A percentile compares a stretch with the other conserved stretches of the same genome.
Conservation (phyloP, 2,329 filamentous ascomycete genomes). For the Raffaelea arxii region DNA sequence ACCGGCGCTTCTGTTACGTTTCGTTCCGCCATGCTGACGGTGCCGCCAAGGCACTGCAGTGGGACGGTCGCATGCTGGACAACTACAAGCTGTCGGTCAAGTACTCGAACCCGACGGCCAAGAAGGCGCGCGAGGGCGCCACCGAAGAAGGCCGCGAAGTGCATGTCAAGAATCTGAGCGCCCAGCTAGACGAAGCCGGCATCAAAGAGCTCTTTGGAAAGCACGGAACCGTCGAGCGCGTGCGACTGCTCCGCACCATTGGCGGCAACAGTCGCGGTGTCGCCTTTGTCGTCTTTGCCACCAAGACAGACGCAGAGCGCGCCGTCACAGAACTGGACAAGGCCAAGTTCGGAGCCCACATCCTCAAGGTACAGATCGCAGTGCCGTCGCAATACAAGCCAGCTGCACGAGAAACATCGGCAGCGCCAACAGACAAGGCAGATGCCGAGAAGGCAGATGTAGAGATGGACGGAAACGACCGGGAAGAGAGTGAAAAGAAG, state of each 20-base stretch:
- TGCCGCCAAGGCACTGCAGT: slow-evolving; percentile 59
- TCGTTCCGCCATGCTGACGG: slow-evolving; percentile 67
- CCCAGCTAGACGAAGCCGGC: slow-evolving; percentile 54
- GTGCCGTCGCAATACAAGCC: slow-evolving; percentile 47
- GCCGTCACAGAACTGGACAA: slow-evolving; percentile 61
- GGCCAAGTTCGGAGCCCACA: slow-evolving; percentile 56
- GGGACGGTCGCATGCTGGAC: slow-evolving; percentile 63
- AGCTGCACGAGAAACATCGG: slow-evolving; percentile 31
- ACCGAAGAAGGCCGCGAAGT: slow-evolving; percentile 82
- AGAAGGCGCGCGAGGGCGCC: slow-evolving; percentile 70
- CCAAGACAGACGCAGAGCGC: slow-evolving; percentile 56
- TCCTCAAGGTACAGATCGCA: slow-evolving; percentile 56
- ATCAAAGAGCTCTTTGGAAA: slow-evolving; percentile 61
- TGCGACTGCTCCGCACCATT: slow-evolving; percentile 60
- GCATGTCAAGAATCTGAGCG: slow-evolving; percentile 62
- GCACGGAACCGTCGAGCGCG: slow-evolving; percentile 64
- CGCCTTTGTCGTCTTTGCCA: slow-evolving; percentile 69
- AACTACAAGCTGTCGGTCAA: slow-evolving; percentile 64
- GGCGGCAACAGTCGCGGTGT: slow-evolving; percentile 65
- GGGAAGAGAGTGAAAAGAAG: background rate
- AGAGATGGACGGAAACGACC: background rate
- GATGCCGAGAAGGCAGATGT: background rate
- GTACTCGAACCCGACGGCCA: slow-evolving; percentile 72
- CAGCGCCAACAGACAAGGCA: slow-evolving; percentile 14
- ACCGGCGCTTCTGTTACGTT: slow-evolving; percentile 90